Base-by-base conservation (phyloP, 2,329 filamentous ascomycete species). In the Penicillium frequentans region DNA sequence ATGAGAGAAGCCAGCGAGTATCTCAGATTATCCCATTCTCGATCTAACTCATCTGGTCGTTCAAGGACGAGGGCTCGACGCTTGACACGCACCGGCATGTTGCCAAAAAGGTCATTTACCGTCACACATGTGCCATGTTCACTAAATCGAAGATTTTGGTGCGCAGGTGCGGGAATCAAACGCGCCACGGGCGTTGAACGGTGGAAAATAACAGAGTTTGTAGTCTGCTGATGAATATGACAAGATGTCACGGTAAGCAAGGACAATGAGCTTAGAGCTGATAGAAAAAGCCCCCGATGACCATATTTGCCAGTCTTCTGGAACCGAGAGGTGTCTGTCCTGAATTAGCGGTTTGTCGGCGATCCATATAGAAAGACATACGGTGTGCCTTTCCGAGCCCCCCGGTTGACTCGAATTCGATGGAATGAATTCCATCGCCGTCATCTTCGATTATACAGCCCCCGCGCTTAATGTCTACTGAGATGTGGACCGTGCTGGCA, bases 61-160 rank as follows among this genome's bases (percentile, higher is more conserved):
- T 85, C 77, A 39, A 80, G 71, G 61, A 79, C 75, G 3, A 86
- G 64, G 0, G 84, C 84, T 60, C 92, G 84, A 65, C 92, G 90
- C 70, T 95, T 96, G 26, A 96, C 88, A 14, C 93, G 86, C 13
- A 97, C 93, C 0, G 93, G 92, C 85, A 97, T 90, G 57, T 87
- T 89, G 0, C 93, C 92, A 74, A 97, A 98, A 1, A 97, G 78
- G 70, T 96, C 88, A 55, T 87, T 85, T 6, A 96, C 88, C 0
- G 82, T 82, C 2, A 93, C 86, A 27, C 85, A 84, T 0, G 93
- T 96, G 5, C 93, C 93, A 75, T 90, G 86, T 21, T 78, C 72
- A 55, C 81, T 82, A 35, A 75, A 77, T 9, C 80, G 65, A 7
- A 90, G 66, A 48, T 81, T 78, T 46, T 90, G 83, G 49, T 86